A percentile compares a stretch with the other conserved stretches of the same genome.
Evolutionary conservation across 371 early-diverging fungal species (phyloP).

Genomic region (Saksenaea vasiformis): DNA sequence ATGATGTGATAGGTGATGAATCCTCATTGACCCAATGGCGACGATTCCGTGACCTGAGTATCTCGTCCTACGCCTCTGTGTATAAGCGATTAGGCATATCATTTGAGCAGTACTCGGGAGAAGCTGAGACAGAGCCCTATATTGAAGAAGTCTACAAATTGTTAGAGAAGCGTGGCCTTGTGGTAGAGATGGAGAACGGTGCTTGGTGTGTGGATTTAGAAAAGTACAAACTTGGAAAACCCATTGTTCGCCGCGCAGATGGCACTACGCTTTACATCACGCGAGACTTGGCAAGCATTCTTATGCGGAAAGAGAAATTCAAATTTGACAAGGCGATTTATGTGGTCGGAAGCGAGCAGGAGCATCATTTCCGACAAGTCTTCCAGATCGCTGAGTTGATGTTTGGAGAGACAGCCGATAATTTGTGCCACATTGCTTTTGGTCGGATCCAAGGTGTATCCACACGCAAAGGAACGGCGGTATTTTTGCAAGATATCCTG

Average conservation of each 20-base stretch:
- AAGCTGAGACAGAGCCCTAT: conserved; percentile 81
- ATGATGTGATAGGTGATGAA: conserved; percentile 56
- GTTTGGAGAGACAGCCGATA: conserved; percentile 3
- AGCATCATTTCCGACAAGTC: conserved; percentile 89
- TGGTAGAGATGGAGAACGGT: conserved; percentile 62
- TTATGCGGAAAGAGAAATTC: conserved; percentile 78
- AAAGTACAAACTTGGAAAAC: conserved; percentile 71
- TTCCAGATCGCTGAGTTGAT: conserved; percentile 83
- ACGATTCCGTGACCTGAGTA: conserved; percentile 86
- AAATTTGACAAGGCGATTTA: conserved; percentile 87
- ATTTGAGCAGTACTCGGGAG: conserved; percentile 98
- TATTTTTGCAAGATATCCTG: conserved; percentile 97
- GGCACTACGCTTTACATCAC: conserved; percentile 96
- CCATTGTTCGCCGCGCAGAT: conserved; percentile 84
- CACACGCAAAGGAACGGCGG: conserved; percentile 94
- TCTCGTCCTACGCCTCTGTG: conserved; percentile 81
- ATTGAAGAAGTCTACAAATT: conserved; percentile 71
- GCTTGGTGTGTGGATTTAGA: conserved; percentile 79
- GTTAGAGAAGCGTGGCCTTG: conserved; percentile 43
- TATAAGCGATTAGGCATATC: conserved; percentile 88
- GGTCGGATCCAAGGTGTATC: conserved; percentile 97
- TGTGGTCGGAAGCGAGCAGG: conserved; percentile 93
- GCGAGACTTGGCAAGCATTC: conserved; percentile 93
- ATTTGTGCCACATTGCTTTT: conserved; percentile 85
- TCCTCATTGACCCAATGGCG: conserved; percentile 81